phyloP scores from a whole-genome alignment of 2,329 filamentous ascomycete species.

The Ilyonectria sp. region DNA sequence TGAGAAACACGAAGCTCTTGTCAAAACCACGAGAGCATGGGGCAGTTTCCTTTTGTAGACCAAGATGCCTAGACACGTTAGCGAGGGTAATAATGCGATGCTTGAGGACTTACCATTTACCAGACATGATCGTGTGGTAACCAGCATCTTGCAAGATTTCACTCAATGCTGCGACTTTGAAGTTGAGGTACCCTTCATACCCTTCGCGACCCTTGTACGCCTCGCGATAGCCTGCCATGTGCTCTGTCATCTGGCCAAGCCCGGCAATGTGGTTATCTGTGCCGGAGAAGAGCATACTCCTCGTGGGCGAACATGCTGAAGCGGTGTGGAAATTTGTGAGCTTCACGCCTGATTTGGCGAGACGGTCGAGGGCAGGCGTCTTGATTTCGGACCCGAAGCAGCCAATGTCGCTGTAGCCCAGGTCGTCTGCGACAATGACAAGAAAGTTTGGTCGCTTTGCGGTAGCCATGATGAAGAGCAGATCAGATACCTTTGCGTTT shows the following conservation, averaged over 20 bases:
- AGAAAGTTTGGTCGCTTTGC: conserved; percentile 45
- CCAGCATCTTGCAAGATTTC: conserved; percentile 50
- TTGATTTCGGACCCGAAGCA: conserved; percentile 69
- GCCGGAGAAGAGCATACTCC: conserved; percentile 73
- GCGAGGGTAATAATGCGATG: neutral
- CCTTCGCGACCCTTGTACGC: conserved; percentile 36
- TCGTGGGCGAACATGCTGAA: conserved; percentile 70
- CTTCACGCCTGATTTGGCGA: conserved; percentile 63
- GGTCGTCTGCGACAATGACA: conserved; percentile 48
- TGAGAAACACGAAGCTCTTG: conserved; percentile 58
- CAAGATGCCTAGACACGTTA: conserved; percentile 35
- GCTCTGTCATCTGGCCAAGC: conserved; percentile 68
- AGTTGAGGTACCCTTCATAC: conserved; percentile 52
- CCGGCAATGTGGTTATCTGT: conserved; percentile 70
- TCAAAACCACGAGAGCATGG: conserved; percentile 55
- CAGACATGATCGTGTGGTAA: conserved; percentile 51
- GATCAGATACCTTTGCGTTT: neutral
- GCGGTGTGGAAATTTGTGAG: conserved; percentile 73
- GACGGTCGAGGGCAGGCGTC: conserved; percentile 69
- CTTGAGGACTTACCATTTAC: conserved; percentile 45
- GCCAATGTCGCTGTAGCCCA: conserved; percentile 47
- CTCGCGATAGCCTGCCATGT: conserved; percentile 16
- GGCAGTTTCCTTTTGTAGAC: conserved; percentile 27
- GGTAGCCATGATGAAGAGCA: neutral
- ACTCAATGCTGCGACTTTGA: conserved; percentile 47